phyloP scores from a whole-genome alignment of 2,329 filamentous ascomycete species.

The Metarhizium anisopliae region DNA sequence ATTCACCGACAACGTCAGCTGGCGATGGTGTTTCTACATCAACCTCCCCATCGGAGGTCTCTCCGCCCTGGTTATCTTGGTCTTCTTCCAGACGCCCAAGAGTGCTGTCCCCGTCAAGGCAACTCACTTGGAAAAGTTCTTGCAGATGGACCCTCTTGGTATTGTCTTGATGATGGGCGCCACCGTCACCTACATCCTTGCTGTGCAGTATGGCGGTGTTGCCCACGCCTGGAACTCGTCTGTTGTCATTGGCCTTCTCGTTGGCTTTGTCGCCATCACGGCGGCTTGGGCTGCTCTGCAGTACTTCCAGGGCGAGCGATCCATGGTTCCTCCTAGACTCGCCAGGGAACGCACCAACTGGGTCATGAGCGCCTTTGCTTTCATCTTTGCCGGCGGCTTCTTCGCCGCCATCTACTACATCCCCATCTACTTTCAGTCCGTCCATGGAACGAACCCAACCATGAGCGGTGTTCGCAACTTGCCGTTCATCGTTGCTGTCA shows the following conservation, averaged over 20 bases:
- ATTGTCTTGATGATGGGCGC: conserved; percentile 34
- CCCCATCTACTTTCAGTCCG: conserved; percentile 36
- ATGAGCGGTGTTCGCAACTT: conserved; percentile 35
- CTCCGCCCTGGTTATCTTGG: conserved; percentile 24
- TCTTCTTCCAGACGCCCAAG: conserved; percentile 33
- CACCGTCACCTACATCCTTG: conserved; percentile 34
- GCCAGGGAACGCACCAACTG: conserved; percentile 28
- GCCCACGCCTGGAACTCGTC: conserved; percentile 32
- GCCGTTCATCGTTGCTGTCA: conserved; percentile 35
- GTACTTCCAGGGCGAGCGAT: conserved; percentile 34
- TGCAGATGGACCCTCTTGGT: conserved; percentile 39
- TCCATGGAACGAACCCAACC: conserved; percentile 31
- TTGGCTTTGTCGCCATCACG: conserved; percentile 27
- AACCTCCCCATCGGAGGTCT: conserved; percentile 27
- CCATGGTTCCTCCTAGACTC: conserved; percentile 32
- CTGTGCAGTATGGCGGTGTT: conserved; percentile 38
- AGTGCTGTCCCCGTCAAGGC: conserved; percentile 27
- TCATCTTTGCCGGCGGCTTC: conserved; percentile 34
- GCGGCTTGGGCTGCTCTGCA: conserved; percentile 27
- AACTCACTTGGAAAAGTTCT: conserved; percentile 32
- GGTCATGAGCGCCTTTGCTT: conserved; percentile 28
- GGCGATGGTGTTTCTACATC: conserved; percentile 33
- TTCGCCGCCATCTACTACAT: conserved; percentile 38
- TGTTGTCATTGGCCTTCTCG: conserved; percentile 32
- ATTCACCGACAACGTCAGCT: conserved; percentile 27